Evolutionary conservation across 2,329 filamentous ascomycete species (phyloP).

Genomic region (Graphilbum fragrans): DNA sequence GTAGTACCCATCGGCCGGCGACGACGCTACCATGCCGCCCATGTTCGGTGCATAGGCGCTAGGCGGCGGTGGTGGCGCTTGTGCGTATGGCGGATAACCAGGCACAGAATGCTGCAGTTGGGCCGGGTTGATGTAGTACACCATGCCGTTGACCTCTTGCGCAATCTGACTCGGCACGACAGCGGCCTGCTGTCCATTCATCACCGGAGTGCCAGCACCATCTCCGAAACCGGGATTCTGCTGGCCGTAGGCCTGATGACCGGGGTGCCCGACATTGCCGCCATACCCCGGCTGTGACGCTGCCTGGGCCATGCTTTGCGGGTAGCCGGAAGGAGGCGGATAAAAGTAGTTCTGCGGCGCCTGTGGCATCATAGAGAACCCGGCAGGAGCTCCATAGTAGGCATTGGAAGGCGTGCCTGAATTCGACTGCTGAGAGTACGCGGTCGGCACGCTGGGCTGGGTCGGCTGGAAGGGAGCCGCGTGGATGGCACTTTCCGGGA

Average conservation of each 20-base stretch:
- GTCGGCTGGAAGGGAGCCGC: constrained; percentile 78
- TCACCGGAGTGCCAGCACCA: constrained; percentile 14
- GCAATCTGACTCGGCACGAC: constrained; percentile 52
- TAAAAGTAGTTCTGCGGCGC: constrained; percentile 29
- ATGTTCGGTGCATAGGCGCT: constrained; percentile 45
- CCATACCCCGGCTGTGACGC: constrained; percentile 44
- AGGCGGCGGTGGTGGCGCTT: constrained; percentile 19
- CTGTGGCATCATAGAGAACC: constrained; percentile 44
- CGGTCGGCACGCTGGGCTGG: constrained; percentile 10
- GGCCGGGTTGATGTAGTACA: constrained; percentile 84
- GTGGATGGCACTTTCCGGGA: constrained; percentile 84
- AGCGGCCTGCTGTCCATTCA: constrained; percentile 31
- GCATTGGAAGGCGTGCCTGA: neutral
- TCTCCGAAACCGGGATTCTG: constrained; percentile 30
- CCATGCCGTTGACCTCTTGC: constrained; percentile 90
- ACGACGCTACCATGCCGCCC: constrained; percentile 58
- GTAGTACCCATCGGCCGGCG: constrained; percentile 54
- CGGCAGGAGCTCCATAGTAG: constrained; percentile 39
- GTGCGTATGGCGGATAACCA: constrained; percentile 31
- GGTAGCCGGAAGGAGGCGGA: constrained; percentile 12
- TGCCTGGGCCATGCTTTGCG: constrained; percentile 16
- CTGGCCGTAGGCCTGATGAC: constrained; percentile 18
- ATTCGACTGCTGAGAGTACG: neutral
- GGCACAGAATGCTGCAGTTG: constrained; percentile 49
- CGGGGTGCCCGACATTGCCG: constrained; percentile 35